Evolutionary conservation across 495 filamentous ascomycete species (phyloP).

Genomic region (Sporormia fimetaria): DNA sequence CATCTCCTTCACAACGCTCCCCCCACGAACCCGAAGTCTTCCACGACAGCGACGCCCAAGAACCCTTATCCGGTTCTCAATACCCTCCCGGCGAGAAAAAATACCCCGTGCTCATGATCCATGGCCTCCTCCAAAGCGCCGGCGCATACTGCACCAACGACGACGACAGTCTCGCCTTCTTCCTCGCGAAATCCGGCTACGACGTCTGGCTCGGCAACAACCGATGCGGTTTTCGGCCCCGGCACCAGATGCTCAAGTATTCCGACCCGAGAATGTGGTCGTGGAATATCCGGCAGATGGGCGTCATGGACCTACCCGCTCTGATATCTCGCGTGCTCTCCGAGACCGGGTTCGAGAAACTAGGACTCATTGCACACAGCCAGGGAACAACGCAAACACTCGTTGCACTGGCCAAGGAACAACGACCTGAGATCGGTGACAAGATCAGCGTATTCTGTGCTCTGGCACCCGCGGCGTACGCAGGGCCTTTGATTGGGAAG

Average conservation of each 20-base stretch:
- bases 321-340: conserved; percentile 71
- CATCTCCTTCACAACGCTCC: conserved; percentile 17
- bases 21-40: conserved; percentile 32
- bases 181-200: conserved; percentile 81
- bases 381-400: conserved; percentile 90
- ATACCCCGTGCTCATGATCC: conserved; percentile 82
- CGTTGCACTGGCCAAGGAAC: conserved; percentile 81
- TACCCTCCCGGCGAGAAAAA: conserved; percentile 39
- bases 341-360: conserved; percentile 72
- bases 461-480: conserved; percentile 84
- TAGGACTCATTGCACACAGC: conserved; percentile 77
- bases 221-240: conserved; percentile 72
- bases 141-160: conserved; percentile 88
- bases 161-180: conserved; percentile 83
- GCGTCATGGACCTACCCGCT: conserved; percentile 78
- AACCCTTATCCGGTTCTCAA: conserved; percentile 12
- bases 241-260: conserved; percentile 57
- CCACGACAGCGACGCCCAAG: conserved; percentile 28
- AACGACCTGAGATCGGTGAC: conserved; percentile 76
- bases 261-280: conserved; percentile 90
- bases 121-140: conserved; percentile 76
- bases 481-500: conserved; percentile 73
- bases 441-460: conserved; percentile 87
- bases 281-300: conserved; percentile 95
- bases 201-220: conserved; percentile 97